phyloP scores from a whole-genome alignment of 768 basidiomycete species.

The Rhodotorula babjevae region DNA sequence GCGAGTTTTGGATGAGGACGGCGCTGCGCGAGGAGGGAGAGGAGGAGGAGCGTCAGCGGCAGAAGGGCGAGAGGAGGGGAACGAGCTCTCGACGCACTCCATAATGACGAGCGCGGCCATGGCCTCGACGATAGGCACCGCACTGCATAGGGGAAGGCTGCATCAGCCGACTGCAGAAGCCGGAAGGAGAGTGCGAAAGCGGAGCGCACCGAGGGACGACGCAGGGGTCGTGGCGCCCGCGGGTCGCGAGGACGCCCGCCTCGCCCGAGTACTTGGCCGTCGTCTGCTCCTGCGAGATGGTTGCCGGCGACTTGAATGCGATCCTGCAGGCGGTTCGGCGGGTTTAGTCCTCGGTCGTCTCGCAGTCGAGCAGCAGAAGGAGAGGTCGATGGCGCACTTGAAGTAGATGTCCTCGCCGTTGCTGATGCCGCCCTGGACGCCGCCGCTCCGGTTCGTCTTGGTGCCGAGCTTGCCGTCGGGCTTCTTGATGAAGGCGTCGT shows the following conservation, averaged over 20 bases:
- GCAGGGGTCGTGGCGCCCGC: slow-evolving; percentile 94
- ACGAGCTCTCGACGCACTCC: slow-evolving; percentile 57
- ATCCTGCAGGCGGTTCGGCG: slow-evolving; percentile 54
- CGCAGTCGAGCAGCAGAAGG: not conserved
- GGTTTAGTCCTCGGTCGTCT: not conserved
- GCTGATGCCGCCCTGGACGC: slow-evolving; percentile 94
- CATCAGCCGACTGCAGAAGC: slow-evolving; percentile 91
- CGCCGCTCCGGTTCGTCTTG: slow-evolving; percentile 89
- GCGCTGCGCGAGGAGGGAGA: slow-evolving; percentile 49
- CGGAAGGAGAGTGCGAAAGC: slow-evolving; percentile 64
- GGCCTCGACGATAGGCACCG: slow-evolving; percentile 78
- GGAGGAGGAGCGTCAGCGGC: not conserved
- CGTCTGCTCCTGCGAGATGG: slow-evolving; percentile 83
- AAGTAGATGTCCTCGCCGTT: slow-evolving; percentile 98
- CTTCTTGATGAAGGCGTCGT: slow-evolving; percentile 71
- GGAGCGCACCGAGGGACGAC: slow-evolving; percentile 66
- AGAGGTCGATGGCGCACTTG: slow-evolving; percentile 57
- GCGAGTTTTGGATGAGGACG: slow-evolving; percentile 80
- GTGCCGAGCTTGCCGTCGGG: slow-evolving; percentile 73
- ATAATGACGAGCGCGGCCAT: slow-evolving; percentile 95
- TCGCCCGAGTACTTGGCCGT: slow-evolving; percentile 94
- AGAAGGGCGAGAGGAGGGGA: not conserved
- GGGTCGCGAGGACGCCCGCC: slow-evolving; percentile 75
- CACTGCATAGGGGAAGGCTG: slow-evolving; percentile 40
- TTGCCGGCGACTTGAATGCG: slow-evolving; percentile 97